These are phyloP conservation scores for Neofusicoccum cordaticola DNA, from an alignment of 2,329 filamentous ascomycete species.

Conservation along the genomic window DNA sequence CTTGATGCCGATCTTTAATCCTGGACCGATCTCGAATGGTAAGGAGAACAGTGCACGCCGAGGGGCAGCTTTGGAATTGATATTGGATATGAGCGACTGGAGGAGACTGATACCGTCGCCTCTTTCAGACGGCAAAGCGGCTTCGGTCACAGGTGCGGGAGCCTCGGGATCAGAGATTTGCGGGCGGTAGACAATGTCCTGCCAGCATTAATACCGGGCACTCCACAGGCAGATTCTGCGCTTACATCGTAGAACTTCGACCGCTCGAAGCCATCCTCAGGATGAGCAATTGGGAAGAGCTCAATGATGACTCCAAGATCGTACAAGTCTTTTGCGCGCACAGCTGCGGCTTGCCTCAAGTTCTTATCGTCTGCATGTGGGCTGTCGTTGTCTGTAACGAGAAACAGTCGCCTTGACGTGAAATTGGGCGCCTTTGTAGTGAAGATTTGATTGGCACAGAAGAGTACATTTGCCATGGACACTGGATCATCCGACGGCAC, in stretches of 20 bases:
- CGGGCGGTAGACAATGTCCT: constrained; percentile 87
- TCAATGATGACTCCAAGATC: constrained; percentile 90
- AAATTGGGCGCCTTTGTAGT: constrained; percentile 94
- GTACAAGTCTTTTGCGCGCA: constrained; percentile 90
- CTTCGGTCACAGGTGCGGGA: constrained; percentile 52
- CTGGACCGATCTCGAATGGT: constrained; percentile 83
- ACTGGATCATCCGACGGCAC: constrained; percentile 66
- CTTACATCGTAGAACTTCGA: constrained; percentile 86
- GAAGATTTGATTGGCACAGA: constrained; percentile 95
- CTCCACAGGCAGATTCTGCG: background rate
- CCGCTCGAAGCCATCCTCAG: constrained; percentile 71
- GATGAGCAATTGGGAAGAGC: constrained; percentile 79
- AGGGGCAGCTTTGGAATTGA: constrained; percentile 85
- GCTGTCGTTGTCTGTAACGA: constrained; percentile 91
- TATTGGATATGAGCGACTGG: constrained; percentile 76
- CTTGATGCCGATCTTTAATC: constrained; percentile 83
- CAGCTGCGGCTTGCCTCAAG: constrained; percentile 71
- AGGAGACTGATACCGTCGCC: constrained; percentile 76
- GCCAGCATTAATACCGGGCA: background rate
- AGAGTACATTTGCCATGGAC: constrained; percentile 84
- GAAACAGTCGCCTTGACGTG: constrained; percentile 85
- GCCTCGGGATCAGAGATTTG: constrained; percentile 66
- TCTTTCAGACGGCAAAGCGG: constrained; percentile 62
- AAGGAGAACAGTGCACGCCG: constrained; percentile 84
- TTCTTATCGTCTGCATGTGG: constrained; percentile 73